A percentile compares a stretch with the other conserved stretches of the same genome.
Evolutionary conservation across 257 asterid species (phyloP).

Genomic region (Sherardia arvensis): DNA sequence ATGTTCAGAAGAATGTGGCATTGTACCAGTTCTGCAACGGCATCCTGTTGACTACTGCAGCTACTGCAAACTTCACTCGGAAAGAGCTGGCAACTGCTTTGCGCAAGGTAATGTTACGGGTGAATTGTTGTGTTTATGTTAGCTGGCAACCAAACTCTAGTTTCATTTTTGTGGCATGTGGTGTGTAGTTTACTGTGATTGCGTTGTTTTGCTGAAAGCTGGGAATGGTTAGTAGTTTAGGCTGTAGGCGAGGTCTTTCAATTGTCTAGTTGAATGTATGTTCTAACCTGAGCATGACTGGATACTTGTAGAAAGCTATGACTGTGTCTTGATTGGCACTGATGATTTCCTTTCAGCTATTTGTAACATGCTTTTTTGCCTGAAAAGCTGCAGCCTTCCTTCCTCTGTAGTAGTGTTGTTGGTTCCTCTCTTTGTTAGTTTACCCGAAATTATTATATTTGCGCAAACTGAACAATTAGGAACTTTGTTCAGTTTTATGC

Average conservation of each 20-base stretch:
- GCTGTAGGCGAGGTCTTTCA: not conserved
- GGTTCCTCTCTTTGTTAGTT: not conserved
- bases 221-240: not conserved
- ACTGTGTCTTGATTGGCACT: not conserved
- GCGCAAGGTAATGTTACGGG: conserved; percentile 40
- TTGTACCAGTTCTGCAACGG: conserved; percentile 93
- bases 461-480: too few species aligned
- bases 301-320: not conserved
- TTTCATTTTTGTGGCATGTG: not conserved
- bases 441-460: not conserved
- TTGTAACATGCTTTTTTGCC: not conserved
- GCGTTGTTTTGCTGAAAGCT: not conserved
- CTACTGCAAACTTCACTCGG: conserved; percentile 91
- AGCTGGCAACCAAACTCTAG: too few species aligned
- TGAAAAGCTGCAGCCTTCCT: not conserved
- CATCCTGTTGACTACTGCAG: conserved; percentile 87
- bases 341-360: not conserved
- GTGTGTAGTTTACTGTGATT: not conserved
- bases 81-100: conserved; percentile 98
- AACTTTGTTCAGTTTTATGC: too few species aligned
- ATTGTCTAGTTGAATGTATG: not conserved
- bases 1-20: conserved; percentile 87
- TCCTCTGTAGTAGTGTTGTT: too few species aligned
- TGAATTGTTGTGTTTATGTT: not conserved
- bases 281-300: not conserved